Percentiles rank a stretch among this genome's conserved stretches.
Evolutionary conservation across 768 basidiomycete species (phyloP).

Genomic region (Russula vinacea): DNA sequence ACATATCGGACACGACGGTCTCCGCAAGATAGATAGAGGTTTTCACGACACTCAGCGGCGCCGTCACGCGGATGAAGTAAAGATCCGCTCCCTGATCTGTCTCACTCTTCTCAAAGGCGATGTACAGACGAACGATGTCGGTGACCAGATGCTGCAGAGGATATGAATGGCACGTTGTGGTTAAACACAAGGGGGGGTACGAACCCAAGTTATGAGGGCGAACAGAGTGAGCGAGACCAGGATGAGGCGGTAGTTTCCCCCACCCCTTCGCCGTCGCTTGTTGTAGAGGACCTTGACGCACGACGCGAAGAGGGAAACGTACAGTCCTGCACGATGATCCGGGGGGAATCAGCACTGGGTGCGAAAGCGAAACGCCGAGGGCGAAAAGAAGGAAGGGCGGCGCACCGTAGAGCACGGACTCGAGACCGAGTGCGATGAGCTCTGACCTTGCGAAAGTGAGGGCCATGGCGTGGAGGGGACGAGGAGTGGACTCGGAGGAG

Average conservation of each 20-base stretch:
- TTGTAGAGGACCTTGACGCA: constrained; percentile 24
- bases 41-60: constrained; percentile 19
- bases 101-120: constrained; percentile 4
- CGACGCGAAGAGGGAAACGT: constrained; percentile 15
- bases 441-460: constrained; percentile 23
- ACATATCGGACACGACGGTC: constrained; percentile 26
- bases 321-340: constrained; percentile 13
- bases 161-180: not conserved
- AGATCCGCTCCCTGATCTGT: constrained; percentile 1
- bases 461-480: not conserved
- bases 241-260: constrained; percentile 23
- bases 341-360: too few relatives aligned
- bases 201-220: constrained; percentile 25
- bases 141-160: constrained; percentile 15
- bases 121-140: constrained; percentile 15
- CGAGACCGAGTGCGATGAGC: constrained; percentile 19
- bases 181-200: not conserved
- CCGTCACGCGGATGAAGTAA: constrained; percentile 5
- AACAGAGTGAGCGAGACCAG: constrained; percentile 16
- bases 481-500: too few relatives aligned
- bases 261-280: constrained; percentile 15
- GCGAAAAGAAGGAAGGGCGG: too few relatives aligned
- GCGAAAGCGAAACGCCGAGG: too few relatives aligned
- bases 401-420: constrained; percentile 26
- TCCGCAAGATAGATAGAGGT: constrained; percentile 22